These are phyloP conservation scores for Amaranthus tricolor DNA, from an alignment of 179 eudicot species.

Conservation along the genomic window DNA sequence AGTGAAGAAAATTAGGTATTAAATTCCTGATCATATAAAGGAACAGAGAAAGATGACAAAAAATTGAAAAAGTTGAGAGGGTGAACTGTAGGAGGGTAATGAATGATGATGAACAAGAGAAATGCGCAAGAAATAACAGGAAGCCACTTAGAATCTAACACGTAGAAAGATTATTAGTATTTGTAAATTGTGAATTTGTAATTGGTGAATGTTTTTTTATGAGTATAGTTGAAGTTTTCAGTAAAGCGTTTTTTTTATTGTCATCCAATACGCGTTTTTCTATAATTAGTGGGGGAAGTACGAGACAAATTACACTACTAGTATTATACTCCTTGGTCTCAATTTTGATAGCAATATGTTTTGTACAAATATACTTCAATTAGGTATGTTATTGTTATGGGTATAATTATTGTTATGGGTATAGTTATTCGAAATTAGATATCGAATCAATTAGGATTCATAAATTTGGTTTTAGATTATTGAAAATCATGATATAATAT, in stretches of 20 bases:
- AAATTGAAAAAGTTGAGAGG: neutral
- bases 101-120: slow-evolving; percentile 5
- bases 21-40: neutral
- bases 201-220: slow-evolving; percentile 7
- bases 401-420: too few species aligned
- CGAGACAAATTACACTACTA: too few species aligned
- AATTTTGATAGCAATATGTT: too few species aligned
- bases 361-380: too few species aligned
- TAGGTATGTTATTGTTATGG: too few species aligned
- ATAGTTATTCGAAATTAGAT: too few species aligned
- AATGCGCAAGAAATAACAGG: neutral
- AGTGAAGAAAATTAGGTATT: neutral
- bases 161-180: slow-evolving; percentile 6
- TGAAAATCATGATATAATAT: too few species aligned
- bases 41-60: neutral
- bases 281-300: neutral
- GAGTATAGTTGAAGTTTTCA: too few species aligned
- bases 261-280: neutral
- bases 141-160: slow-evolving; percentile 15
- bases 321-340: too few species aligned
- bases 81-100: neutral
- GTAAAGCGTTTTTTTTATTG: too few species aligned
- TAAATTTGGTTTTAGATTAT: too few species aligned
- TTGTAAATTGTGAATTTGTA: neutral
- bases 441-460: too few species aligned